Evolutionary conservation across 192 early-diverging fungal species (phyloP).

Genomic region (Gonapodya prolifera): DNA sequence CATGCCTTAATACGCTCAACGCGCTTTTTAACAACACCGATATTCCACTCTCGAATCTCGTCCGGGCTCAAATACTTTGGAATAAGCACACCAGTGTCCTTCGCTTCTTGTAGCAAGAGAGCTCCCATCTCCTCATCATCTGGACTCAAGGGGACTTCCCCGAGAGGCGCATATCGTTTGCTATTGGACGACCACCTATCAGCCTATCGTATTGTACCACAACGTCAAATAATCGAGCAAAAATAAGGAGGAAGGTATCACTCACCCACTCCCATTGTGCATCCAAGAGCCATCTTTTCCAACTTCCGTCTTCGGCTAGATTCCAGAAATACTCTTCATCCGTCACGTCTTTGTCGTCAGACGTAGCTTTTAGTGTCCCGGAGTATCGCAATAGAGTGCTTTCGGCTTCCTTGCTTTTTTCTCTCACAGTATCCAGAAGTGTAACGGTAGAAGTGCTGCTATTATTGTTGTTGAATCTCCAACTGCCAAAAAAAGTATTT

Average conservation of each 20-base stretch:
- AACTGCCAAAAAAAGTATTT: too few relatives aligned
- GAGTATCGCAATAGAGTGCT: background rate
- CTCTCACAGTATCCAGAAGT: background rate
- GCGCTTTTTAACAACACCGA: background rate
- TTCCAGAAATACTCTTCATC: background rate
- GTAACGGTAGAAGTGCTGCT: background rate
- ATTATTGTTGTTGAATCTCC: too few relatives aligned
- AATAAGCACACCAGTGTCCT: background rate
- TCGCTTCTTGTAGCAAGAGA: background rate
- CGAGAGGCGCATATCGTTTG: background rate
- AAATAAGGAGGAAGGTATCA: background rate
- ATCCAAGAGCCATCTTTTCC: background rate
- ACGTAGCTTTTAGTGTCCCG: too few relatives aligned
- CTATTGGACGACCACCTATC: too few relatives aligned
- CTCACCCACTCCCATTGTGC: background rate
- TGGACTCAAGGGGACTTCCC: background rate
- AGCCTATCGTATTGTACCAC: background rate
- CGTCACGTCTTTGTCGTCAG: background rate
- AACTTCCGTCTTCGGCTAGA: background rate
- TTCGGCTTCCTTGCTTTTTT: background rate
- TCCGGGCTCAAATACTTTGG: background rate
- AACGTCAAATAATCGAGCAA: background rate
- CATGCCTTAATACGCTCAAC: background rate
- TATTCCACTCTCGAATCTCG: background rate
- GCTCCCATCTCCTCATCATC: background rate